Base-by-base conservation (phyloP, 352 stramenopile species). In the Phytophthora crassamura region DNA sequence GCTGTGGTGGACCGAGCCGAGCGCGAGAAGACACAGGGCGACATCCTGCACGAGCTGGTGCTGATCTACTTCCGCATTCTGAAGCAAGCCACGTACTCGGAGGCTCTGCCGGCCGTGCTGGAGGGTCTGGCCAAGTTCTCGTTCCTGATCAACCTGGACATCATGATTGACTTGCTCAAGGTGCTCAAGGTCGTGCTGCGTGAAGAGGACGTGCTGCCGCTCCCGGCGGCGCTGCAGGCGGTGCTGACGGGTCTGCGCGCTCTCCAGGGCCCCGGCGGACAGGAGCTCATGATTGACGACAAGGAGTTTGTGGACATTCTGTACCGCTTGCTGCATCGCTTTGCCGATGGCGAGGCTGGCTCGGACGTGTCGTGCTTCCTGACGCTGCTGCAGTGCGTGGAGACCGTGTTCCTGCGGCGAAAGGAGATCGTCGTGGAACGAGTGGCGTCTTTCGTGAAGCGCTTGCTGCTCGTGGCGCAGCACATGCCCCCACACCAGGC, bases 141-240 rank as follows among this genome's bases (percentile, higher is more conserved):
- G 14, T 98, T 99, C 82, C 61, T 99, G 9, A 98, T 99, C 59
- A 98, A 99, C 69, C 80, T 99, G n/a, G 96, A 99, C 74, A 98
- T 98, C 35, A 97, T 99, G 77, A 91, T 97, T 25, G 95, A 99
- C 70, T 68, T 99, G 43, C 80, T 99, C 56, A 97, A 95, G 59
- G 91, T 99, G 38, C 83, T 99, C 25, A 99, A 98, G 72, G 77
- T 91, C 22, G 78, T 99, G 57, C 78, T 99, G 25, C 84, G 86
- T 33, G 59, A 76, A 69, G 75, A 95, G 49, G 86, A 80, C 55
- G 78, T 90, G 35, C 49, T 94, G 36, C 87, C 88, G 12, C 73
- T 96, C 7, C 50, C 67, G 4, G 80, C 82, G 14, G 82, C 85
- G 39, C 73, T 95, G 58, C 85, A 95, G 53, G 94, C 84, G 46